Evolutionary conservation across 2,329 filamentous ascomycete genomes (phyloP), one percentile per base, ranked within the genome.

Genomic region (Hypoxylon sp.): DNA sequence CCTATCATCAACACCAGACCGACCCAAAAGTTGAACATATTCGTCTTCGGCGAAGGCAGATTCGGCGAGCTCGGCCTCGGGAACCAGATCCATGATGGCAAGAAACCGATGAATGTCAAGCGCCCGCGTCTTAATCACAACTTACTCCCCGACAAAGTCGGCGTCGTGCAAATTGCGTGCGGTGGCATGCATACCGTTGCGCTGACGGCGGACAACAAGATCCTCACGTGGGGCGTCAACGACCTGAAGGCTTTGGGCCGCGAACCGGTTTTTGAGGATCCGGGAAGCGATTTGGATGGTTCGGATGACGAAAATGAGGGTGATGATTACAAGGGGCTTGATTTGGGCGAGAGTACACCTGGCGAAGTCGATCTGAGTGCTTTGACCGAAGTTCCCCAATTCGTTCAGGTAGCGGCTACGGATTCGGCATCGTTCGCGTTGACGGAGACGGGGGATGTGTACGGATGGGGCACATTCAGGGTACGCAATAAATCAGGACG

Each of bases 161-260:
- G 89, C 50, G 88, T 96, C 37, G 92, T 96, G 2, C 89, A 92
- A 79, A 81, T 97, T 63, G 90, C 92, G 55, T 90, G 91, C 67
- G 93, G 93, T 67, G 93, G 92, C 63, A 95, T 97, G 92, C 93
- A 97, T 80, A 90, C 86, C 57, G 84, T 92, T 69, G 92, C 91
- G 2, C 82, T 96, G 57, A 95, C 93, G 54, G 87, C 90, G 72
- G 91, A 95, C 79, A 93, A 94, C 83, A 90, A 90, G 81, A 92
- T 97, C 73, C 82, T 94, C 59, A 94, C 92, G 29, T 97, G 93
- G 93, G 93, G 93, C 59, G 93, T 96, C 73, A 96, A 96, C 77
- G 93, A 97, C 76, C 90, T 94, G 76, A 91, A 92, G 70, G 92
- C 93, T 8, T 86, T 97, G 39, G 93, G 93, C 46, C 86, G 93